Conservation (phyloP, 129 eudicot genomes). For the Smallanthus sonchifolius region DNA sequence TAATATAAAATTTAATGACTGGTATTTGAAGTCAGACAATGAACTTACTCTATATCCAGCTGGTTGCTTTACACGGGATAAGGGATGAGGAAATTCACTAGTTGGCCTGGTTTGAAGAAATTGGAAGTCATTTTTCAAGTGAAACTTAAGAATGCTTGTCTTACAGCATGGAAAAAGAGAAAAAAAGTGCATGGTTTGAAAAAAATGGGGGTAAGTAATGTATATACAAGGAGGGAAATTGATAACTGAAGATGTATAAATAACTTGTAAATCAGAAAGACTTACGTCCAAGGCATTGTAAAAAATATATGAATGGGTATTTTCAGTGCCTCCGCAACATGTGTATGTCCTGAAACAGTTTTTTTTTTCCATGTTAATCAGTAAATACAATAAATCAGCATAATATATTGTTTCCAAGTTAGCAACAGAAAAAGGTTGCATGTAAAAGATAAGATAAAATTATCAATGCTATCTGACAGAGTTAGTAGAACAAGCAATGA, state of each 20-base stretch:
- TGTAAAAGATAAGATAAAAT: background rate
- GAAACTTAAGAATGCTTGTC: slow-evolving; percentile 9
- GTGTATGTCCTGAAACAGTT: slow-evolving; percentile 75
- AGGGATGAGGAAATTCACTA: slow-evolving; percentile 96
- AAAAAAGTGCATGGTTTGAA: background rate
- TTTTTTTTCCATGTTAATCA: background rate
- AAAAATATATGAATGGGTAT: slow-evolving; percentile 91
- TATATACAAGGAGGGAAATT: background rate
- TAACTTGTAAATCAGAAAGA: slow-evolving; percentile 21
- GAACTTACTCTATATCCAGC: slow-evolving; percentile 95
- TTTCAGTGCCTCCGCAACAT: slow-evolving; percentile 94
- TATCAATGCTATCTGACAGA: background rate
- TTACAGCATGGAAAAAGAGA: slow-evolving; percentile 3
- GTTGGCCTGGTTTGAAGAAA: slow-evolving; percentile 78
- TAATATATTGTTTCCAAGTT: background rate
- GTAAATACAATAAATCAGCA: background rate
- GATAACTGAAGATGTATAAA: background rate
- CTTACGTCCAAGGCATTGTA: slow-evolving; percentile 99
- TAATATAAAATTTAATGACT: background rate
- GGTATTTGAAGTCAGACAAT: background rate
- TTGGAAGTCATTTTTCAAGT: background rate
- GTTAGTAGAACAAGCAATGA: slow-evolving; percentile 1
- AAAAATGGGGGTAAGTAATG: background rate
- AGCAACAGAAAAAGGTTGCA: background rate
- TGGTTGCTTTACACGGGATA: slow-evolving; percentile 98